Base-by-base conservation (phyloP, 2,329 filamentous ascomycete genomes). In the Apiospora malaysiana region DNA sequence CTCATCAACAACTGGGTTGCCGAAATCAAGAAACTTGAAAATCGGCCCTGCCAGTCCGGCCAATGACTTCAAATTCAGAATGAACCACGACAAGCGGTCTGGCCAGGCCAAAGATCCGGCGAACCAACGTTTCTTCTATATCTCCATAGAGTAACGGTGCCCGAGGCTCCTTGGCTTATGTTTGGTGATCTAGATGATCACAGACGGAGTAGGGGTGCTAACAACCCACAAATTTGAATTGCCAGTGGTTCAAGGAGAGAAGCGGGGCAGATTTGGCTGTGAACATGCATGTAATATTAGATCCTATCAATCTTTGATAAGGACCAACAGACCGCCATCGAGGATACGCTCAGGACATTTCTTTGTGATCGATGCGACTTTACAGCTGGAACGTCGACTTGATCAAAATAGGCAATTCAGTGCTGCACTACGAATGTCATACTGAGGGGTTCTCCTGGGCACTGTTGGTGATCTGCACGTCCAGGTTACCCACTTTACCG, bases 351-450 rank as follows among this genome's bases (percentile, higher is more conserved):
- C 32, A 37, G 51, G 51, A 32, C 32, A 27, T 63, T 27, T 32
- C 51, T 63, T 16, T 63, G 51, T 27, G 51, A 63, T 63, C 51
- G 25, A 37, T 63, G 51, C 51, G 25, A 63, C 32, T 63, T 63
- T 21, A n/a, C 45, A 47, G 45, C 45, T 47, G 45, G 18, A 47
- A 47, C 21, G 45, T 47, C 45, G 45, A 47, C 45, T 47, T 47
- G 21, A 47, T 47, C 45, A 47, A 47, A 47, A 47, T 9, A 47
- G 21, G 45, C 21, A 47, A 47, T 47, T n/a, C 45, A 47, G 45
- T 47, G n/a, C 21, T 47, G 45, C 21, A 47, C 18, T 47, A 47
- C 45, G 45, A 47, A 47, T 47, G 45, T 47, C 45, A 47, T 47
- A 47, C 45, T 47, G 45, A 47, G 45, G 45, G 45, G 21, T 47